Base-by-base conservation (phyloP, 1,284 basidiomycete species). In the Ganoderma boninense region DNA sequence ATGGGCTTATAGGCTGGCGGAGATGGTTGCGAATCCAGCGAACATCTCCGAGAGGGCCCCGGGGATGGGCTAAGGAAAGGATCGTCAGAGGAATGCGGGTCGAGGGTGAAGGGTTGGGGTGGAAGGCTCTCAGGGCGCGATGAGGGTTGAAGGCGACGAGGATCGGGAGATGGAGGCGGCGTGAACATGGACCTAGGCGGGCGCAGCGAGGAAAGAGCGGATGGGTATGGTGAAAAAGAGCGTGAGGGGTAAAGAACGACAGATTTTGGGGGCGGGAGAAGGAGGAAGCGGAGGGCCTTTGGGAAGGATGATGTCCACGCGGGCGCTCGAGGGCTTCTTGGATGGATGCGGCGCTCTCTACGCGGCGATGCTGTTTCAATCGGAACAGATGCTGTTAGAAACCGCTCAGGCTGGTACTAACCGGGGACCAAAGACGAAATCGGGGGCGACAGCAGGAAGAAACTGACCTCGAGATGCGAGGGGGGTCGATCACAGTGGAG, bases 81-180 rank as follows among this genome's bases (percentile, higher is more conserved):
- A 65, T 71, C 65, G 42, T 71, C 68, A 20, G 18, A 26, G 44
- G 69, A 65, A 60, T 71, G 23, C 49, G 23, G 26, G 49, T 52
- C 46, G 49, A 73, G 67, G 62, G 32, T 65, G 72, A 74, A 64
- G 46, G 68, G 61, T 23, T 26, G 32, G 67, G 68, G 64, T 65
- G 73, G 63, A 38, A 64, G 2, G 2, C 13, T 66, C 23, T 68
- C 61, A 20, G 69, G 40, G 61, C 23, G 7, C 18, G 73, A 59
- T 20, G 68, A 65, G 29, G 49, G 43, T 54, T 69, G 43, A 23
- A 26, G 57, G 52, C 70, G 76, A 18, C 69, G 74, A 60, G 76
- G 80, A 70, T 74, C 82, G 79, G 84, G 84, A 4, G 88, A 88
- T 10, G 84, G 81, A 26, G 87, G 86, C 56, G 87, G 87, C 66